phyloP scores from a whole-genome alignment of 345 rosid species.

The Eucalyptus rudis region DNA sequence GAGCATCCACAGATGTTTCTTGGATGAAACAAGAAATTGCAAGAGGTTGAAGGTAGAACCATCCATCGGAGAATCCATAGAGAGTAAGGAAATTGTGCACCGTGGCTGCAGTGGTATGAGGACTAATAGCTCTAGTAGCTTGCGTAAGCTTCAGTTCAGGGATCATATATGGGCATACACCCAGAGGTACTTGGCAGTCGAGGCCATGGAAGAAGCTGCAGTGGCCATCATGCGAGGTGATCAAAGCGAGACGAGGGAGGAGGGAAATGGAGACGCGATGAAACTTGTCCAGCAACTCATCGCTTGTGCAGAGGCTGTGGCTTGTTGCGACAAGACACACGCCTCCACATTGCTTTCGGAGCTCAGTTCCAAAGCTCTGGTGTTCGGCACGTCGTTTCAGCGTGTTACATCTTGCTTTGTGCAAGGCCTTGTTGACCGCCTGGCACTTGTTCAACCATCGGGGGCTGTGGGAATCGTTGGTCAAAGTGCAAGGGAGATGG shows the following conservation, averaged over 20 bases:
- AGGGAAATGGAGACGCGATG: conserved; percentile 14
- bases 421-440: conserved; percentile 31
- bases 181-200: conserved; percentile 23
- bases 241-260: background rate
- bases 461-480: conserved; percentile 8
- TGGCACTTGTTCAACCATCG: conserved; percentile 23
- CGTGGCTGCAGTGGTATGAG: background rate
- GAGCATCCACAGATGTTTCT: background rate
- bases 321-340: conserved; percentile 31
- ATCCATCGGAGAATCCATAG: background rate
- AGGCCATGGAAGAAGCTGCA: conserved; percentile 34
- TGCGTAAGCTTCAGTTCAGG: conserved; percentile 8
- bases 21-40: background rate
- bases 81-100: background rate
- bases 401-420: conserved; percentile 38
- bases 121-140: background rate
- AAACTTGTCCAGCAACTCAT: conserved; percentile 38
- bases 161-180: conserved; percentile 31
- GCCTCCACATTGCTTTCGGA: conserved; percentile 29
- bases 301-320: conserved; percentile 47
- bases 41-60: background rate
- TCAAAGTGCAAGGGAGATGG: background rate
- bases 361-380: conserved; percentile 23
- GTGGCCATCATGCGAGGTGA: background rate
- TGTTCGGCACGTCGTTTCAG: conserved; percentile 33